Conservation (phyloP, 2,329 filamentous ascomycete genomes). For the Balansia obtecta region DNA sequence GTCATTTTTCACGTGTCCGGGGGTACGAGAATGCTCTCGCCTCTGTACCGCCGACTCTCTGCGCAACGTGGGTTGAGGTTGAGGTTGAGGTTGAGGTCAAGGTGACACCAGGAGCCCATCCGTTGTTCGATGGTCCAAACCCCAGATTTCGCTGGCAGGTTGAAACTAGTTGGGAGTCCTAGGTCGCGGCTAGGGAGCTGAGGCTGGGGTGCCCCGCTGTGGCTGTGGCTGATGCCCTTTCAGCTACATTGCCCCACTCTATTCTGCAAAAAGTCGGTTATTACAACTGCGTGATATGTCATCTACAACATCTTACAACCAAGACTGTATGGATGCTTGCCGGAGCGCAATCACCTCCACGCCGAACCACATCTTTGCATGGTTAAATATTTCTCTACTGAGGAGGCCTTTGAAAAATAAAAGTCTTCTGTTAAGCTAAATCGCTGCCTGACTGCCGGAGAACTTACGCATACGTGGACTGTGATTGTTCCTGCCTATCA, state of each 20-base stretch:
- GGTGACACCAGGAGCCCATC: background rate
- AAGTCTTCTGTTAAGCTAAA: background rate
- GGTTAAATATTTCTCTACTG: background rate
- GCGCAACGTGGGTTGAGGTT: background rate
- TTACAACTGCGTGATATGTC: too few species aligned
- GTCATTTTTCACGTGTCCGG: background rate
- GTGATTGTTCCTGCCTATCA: background rate
- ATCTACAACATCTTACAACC: too few species aligned
- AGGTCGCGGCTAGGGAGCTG: too few species aligned
- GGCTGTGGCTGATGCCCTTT: conserved; percentile 10
- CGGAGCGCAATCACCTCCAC: background rate
- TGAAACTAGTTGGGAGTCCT: conserved; percentile 11
- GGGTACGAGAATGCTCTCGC: background rate
- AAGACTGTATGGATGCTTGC: background rate
- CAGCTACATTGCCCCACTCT: too few species aligned
- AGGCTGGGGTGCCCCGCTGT: conserved; percentile 14
- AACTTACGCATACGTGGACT: background rate
- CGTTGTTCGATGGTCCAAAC: background rate
- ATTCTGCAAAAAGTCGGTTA: too few species aligned
- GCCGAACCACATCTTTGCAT: background rate
- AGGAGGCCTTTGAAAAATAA: background rate
- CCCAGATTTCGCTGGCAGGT: conserved; percentile 6
- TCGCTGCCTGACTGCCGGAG: background rate
- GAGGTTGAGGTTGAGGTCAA: background rate
- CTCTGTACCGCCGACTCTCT: background rate